Conservation (phyloP, 1,139 yeast species). For the Pichia sp. region DNA sequence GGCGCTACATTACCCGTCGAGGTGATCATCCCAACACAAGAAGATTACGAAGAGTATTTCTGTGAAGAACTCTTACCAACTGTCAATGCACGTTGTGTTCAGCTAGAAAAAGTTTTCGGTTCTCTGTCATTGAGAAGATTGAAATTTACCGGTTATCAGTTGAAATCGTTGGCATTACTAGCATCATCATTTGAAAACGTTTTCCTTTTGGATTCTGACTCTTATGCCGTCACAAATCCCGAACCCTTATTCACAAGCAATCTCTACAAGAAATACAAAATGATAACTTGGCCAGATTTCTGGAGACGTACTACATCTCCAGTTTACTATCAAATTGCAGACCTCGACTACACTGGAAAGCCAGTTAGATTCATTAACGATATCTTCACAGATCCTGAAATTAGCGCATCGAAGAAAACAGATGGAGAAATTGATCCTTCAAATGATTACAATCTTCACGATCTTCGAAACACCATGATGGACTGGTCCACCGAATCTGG, state of each 20-base stretch:
- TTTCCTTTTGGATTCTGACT: constrained; percentile 45
- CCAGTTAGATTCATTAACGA: constrained; percentile 24
- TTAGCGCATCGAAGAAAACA: constrained; percentile 10
- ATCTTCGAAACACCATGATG: constrained; percentile 48
- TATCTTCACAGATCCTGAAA: constrained; percentile 22
- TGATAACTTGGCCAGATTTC: constrained; percentile 57
- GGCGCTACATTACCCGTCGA: constrained; percentile 57
- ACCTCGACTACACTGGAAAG: constrained; percentile 20
- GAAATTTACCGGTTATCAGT: constrained; percentile 44
- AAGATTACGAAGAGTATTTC: constrained; percentile 43
- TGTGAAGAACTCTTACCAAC: constrained; percentile 42
- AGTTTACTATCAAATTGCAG: constrained; percentile 46
- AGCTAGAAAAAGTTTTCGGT: constrained; percentile 32
- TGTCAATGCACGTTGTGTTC: constrained; percentile 46
- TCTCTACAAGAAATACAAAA: constrained; percentile 20
- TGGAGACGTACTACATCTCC: constrained; percentile 63
- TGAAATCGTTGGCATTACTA: constrained; percentile 45
- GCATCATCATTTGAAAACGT: constrained; percentile 45
- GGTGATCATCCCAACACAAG: constrained; percentile 46
- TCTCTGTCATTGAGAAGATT: constrained; percentile 25
- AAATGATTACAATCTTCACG: constrained; percentile 36
- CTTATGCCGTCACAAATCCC: constrained; percentile 42
- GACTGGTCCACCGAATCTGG: constrained; percentile 61
- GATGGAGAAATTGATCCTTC: constrained; percentile 14
- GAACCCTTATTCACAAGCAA: constrained; percentile 34